Evolutionary conservation across 2,329 filamentous ascomycete genomes (phyloP), one percentile per base, ranked within the genome.

Genomic region (Hypoxylon rubiginosum): DNA sequence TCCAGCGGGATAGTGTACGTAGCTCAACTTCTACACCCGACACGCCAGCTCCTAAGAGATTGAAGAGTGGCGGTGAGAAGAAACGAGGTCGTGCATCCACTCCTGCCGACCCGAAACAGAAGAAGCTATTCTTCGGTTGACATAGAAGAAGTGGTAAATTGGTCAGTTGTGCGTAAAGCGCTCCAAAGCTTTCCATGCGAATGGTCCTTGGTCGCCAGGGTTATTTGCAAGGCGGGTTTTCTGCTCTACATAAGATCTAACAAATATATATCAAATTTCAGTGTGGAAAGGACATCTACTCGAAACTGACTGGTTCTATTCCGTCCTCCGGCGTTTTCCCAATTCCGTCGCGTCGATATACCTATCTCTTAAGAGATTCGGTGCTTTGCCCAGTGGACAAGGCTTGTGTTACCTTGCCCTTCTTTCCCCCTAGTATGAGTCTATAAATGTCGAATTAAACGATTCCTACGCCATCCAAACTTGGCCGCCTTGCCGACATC

Each of bases 1-100:
- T 96, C 0, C 90, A 92, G 62, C 84, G 84, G 59, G 79, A 84
- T 65, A 75, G 74, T 52, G 54, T 75, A 28, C 61, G 74, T 67
- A 68, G 64, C 36, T 53, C 64, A 17, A 30, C 50, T 45, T 56
- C 73, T 34, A 56, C 71, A 49, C 49, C 48, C 15, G 79, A 79
- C 43, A 80, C 79, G 2, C 76, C 79, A 1, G 77, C 80, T 6
- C 71, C 72, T 2, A 84, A 83, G 69, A 80, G 75, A 53, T 50
- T 74, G 1, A 82, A 77, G 66, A 61, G 60, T 3, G 53, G 58
- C 11, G 48, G 48, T 2, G 74, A 74, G 45, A 78, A 73, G 64
- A 77, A 71, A 64, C 64, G 73, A 17, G 70, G 67, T 2, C 69
- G 73, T 7, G 32, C 65, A 0, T 43, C 68, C 11, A 59, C 39